Conservation (phyloP, 495 filamentous ascomycete genomes). For the Penicillium coprophilum region DNA sequence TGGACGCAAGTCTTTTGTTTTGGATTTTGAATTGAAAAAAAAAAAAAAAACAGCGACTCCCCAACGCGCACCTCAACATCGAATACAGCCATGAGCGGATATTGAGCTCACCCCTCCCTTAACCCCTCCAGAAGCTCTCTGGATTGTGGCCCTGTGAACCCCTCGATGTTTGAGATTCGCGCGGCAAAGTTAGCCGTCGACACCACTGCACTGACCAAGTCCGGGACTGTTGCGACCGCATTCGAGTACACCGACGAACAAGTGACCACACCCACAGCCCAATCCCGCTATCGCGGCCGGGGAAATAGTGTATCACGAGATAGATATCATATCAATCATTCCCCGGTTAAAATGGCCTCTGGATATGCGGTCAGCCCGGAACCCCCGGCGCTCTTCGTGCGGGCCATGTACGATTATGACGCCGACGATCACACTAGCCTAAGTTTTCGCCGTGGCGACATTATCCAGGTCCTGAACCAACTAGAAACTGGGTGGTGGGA, state of each 20-base stretch:
- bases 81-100: constrained; percentile 28
- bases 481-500: constrained; percentile 99
- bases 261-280: constrained; percentile 35
- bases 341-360: constrained; percentile 39
- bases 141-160: constrained; percentile 13
- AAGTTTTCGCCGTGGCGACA: constrained; percentile 91
- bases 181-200: constrained; percentile 37
- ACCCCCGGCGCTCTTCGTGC: constrained; percentile 84
- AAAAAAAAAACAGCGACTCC: constrained; percentile 23
- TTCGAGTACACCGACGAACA: constrained; percentile 50
- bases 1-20: background rate
- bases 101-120: constrained; percentile 17
- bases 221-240: constrained; percentile 43
- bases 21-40: constrained; percentile 11
- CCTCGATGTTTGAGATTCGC: constrained; percentile 40
- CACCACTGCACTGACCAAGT: constrained; percentile 36
- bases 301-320: constrained; percentile 32
- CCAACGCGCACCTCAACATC: constrained; percentile 21
- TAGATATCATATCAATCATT: constrained; percentile 27
- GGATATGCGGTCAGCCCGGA: constrained; percentile 64
- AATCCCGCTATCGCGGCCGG: constrained; percentile 35
- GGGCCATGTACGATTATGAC: constrained; percentile 95
- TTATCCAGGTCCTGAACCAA: constrained; percentile 97
- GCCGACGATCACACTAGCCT: constrained; percentile 95
- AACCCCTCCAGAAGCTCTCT: constrained; percentile 7